phyloP scores from a whole-genome alignment of 78 protist species.

The Speleostelium caveatum region DNA sequence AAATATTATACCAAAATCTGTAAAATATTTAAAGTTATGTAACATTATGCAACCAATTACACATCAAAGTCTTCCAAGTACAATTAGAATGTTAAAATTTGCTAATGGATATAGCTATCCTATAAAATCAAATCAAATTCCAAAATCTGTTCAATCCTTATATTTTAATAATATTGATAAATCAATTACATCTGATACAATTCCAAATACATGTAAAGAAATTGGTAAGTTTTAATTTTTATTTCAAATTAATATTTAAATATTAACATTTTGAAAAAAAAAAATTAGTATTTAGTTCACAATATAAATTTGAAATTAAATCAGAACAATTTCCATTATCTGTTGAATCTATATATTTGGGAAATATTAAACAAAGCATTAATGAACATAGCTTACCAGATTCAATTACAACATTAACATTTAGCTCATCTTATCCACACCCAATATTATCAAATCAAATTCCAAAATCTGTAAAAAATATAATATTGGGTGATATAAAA shows the following conservation, averaged over 20 bases:
- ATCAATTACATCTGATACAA: not conserved
- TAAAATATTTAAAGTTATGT: not conserved
- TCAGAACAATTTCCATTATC: not conserved
- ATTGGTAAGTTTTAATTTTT: no score
- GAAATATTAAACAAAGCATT: not conserved
- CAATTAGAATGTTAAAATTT: not conserved
- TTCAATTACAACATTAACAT: not conserved
- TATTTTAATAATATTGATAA: not conserved
- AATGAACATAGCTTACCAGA: not conserved
- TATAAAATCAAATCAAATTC: not conserved
- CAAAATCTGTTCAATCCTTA: constrained; percentile 8
- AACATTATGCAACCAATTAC: not conserved
- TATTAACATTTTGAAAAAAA: no score
- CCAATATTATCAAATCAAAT: not conserved
- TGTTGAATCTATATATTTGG: not conserved
- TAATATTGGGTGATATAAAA: not conserved
- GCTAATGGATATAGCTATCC: constrained; percentile 6
- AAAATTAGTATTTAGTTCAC: not conserved
- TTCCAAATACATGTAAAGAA: constrained; percentile 11
- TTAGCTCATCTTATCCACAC: not conserved
- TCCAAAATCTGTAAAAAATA: not conserved
- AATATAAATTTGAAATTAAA: not conserved
- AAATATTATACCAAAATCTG: constrained; percentile 3
- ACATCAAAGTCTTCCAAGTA: not conserved
- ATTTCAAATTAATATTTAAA: no score